A percentile compares a stretch with the other conserved stretches of the same genome.
These are phyloP conservation scores for Neocallimastix lanati DNA, from an alignment of 192 early-diverging fungal genomes.

Conservation along the genomic window DNA sequence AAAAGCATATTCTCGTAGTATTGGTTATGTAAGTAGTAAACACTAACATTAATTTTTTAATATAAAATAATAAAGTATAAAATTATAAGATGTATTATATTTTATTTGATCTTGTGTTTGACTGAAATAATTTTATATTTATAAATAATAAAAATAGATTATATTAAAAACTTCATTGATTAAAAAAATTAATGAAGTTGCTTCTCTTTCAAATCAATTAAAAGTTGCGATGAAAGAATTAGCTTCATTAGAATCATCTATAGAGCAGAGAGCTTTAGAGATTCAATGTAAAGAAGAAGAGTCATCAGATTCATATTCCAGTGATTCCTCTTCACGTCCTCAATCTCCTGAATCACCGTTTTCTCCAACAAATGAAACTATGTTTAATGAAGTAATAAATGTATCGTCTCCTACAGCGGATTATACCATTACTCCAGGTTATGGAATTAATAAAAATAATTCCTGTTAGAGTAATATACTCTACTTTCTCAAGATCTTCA, in stretches of 20 bases:
- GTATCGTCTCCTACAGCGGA: not conserved
- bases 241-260: not conserved
- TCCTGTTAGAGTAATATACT: not conserved
- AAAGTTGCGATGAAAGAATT: not conserved
- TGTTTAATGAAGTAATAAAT: not conserved
- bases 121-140: not conserved
- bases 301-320: not conserved
- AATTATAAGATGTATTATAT: no score
- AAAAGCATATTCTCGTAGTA: not conserved
- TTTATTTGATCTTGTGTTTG: no score
- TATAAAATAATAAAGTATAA: no score
- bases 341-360: not conserved
- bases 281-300: not conserved
- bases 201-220: not conserved
- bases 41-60: no score
- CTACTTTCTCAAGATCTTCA: no score
- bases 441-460: not conserved
- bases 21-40: not conserved
- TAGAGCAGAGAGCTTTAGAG: not conserved
- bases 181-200: not conserved
- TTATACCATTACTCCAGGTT: not conserved
- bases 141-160: not conserved
- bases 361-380: not conserved
- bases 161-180: not conserved
- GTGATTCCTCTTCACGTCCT: not conserved